Evolutionary conservation across 495 filamentous ascomycete genomes (phyloP).

Genomic region (Cercophora samala): DNA sequence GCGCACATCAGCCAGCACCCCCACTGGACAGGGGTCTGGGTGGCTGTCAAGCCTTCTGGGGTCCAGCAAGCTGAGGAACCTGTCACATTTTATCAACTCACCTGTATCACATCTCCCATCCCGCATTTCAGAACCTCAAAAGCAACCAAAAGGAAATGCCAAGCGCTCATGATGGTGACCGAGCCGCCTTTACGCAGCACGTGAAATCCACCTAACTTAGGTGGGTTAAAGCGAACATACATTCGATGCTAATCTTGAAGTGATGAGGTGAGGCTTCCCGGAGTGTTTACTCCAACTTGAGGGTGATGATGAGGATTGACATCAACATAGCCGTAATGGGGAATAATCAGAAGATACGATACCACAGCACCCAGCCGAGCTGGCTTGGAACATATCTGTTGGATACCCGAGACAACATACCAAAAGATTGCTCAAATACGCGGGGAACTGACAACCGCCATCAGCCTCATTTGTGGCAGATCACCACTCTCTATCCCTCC

Average conservation of each 20-base stretch:
- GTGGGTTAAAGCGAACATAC: background rate
- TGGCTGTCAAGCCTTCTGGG: slow-evolving; percentile 2
- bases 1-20: slow-evolving; percentile 7
- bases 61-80: background rate
- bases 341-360: background rate
- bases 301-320: background rate
- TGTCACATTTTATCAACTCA: slow-evolving; percentile 1
- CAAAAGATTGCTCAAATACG: background rate
- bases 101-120: slow-evolving; percentile 4
- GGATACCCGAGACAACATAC: background rate
- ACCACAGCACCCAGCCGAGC: background rate
- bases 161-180: background rate
- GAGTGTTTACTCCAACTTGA: background rate
- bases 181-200: background rate
- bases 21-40: background rate
- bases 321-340: background rate
- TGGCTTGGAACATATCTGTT: slow-evolving; percentile 3
- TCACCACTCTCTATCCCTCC: background rate
- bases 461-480: slow-evolving; percentile 1
- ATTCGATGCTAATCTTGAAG: background rate
- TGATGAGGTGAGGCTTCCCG: background rate
- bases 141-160: slow-evolving; percentile 7
- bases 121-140: slow-evolving; percentile 7
- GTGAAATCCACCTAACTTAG: background rate
- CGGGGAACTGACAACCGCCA: background rate